Base-by-base conservation (phyloP, 805 yeast species). In the Metschnikowia dekortorum region DNA sequence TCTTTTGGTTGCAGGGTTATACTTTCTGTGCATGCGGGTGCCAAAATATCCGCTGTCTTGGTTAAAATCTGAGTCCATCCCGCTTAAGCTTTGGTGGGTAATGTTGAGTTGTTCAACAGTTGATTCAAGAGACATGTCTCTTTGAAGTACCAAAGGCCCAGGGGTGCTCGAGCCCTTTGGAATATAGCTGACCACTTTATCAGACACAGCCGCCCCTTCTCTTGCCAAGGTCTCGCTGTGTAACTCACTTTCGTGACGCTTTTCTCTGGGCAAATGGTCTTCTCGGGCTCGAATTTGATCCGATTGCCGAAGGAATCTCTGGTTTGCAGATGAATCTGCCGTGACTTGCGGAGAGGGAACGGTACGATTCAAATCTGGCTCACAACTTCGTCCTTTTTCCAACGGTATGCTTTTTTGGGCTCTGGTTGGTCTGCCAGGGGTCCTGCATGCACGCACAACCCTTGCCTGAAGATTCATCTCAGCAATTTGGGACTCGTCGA, bases 251-350 rank as follows among this genome's bases (percentile, higher is more conserved):
- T 44, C 39, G 14, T 44, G 39, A 11, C 39, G 39, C 8, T 34
- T 29, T 4, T 35, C 46, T 22, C 39, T 44, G 8, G 39, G 34
- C 46, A 33, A 34, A 28, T 44, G 46, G n/a, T 44, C 46, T 29
- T 44, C 34, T 26, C 46, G 46, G 13, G 34, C 40, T 13, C 34
- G 39, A 7, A 35, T 44, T 28, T 44, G 39, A 22, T 33, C 34
- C 16, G 39, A 34, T 8, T 39, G 33, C 26, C 32, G 39, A 4
- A 28, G 32, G n/a, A 26, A 6, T 14, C n/a, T 34, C 10, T 10
- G 32, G 4, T 34, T n/a, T 4, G 33, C 13, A 10, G 26, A 26
- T 4, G 11, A 5, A 10, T 6, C n/a, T 10, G 10, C 39, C 2
- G 18, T 32, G 8, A 14, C 39, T 9, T 43, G 32, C 31, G 28